These are phyloP conservation scores for Colletotrichum godetiae DNA, from an alignment of 2,329 filamentous ascomycete genomes.

Conservation along the genomic window DNA sequence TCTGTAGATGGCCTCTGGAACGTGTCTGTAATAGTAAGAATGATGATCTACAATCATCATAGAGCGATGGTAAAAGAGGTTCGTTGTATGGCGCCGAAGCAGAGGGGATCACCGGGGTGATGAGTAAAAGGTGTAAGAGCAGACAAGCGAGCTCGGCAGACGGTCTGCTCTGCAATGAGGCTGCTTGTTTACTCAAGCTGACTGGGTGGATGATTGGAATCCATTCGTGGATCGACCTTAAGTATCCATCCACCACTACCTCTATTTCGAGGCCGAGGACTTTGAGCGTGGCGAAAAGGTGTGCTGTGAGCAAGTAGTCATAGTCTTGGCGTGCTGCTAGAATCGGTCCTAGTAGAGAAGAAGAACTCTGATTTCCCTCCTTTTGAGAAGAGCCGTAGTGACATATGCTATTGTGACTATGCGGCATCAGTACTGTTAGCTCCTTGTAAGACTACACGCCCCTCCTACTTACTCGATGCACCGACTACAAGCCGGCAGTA, in stretches of 20 bases:
- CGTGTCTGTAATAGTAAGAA: background rate
- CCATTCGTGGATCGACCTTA: background rate
- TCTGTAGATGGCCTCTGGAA: background rate
- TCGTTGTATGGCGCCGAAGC: background rate
- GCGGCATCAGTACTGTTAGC: background rate
- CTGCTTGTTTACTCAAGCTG: background rate
- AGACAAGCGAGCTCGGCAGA: background rate
- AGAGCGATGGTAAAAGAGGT: background rate
- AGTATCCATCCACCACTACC: background rate
- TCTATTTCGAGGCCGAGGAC: background rate
- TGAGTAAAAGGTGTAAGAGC: background rate
- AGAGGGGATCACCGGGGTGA: background rate
- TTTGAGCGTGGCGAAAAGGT: background rate
- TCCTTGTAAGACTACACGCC: background rate
- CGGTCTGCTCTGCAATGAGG: background rate
- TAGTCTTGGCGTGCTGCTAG: background rate
- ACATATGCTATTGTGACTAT: background rate
- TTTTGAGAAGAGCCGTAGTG: background rate
- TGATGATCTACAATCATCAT: background rate
- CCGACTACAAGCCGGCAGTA: background rate
- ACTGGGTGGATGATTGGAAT: background rate
- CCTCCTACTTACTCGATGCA: background rate
- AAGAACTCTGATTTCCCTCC: background rate
- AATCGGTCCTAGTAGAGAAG: too few relatives aligned
- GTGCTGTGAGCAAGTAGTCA: background rate